phyloP scores from a whole-genome alignment of 306 rosid genomes.

The Dicorynia guianensis region DNA sequence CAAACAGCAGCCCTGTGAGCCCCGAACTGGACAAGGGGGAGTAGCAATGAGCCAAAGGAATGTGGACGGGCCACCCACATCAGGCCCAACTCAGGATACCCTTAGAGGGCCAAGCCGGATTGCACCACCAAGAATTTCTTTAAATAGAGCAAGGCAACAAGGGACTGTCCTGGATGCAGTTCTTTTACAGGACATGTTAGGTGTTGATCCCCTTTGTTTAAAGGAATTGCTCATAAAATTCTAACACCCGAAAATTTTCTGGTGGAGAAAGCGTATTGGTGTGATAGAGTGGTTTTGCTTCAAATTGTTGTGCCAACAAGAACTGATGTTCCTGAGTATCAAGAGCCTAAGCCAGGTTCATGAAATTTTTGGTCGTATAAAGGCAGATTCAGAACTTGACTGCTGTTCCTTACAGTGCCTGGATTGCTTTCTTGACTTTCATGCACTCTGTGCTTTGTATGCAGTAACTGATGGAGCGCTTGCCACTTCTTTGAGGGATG shows the following conservation, averaged over 20 bases:
- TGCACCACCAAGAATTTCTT: too few relatives aligned
- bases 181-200: conserved; percentile 94
- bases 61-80: too few relatives aligned
- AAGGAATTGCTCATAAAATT: conserved; percentile 95
- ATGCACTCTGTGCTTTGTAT: conserved; percentile 72
- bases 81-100: too few relatives aligned
- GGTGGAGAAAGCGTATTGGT: conserved; percentile 77
- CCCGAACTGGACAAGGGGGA: too few relatives aligned
- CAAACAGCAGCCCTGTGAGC: too few relatives aligned
- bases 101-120: too few relatives aligned
- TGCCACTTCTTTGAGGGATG: conserved; percentile 87
- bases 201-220: conserved; percentile 94
- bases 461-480: conserved; percentile 85
- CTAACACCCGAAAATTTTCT: conserved; percentile 88
- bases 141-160: too few relatives aligned
- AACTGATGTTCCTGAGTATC: conserved; percentile 96
- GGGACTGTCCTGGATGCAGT: too few relatives aligned
- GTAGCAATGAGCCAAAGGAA: too few relatives aligned
- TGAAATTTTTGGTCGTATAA: conserved; percentile 94
- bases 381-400: conserved; percentile 87
- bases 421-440: conserved; percentile 89
- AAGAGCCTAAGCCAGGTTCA: conserved; percentile 94
- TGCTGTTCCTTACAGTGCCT: conserved; percentile 90
- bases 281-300: conserved; percentile 85
- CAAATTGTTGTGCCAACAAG: conserved; percentile 97